Evolutionary conservation across 306 rosid species (phyloP).

Genomic region (Glycyrrhiza uralensis): DNA sequence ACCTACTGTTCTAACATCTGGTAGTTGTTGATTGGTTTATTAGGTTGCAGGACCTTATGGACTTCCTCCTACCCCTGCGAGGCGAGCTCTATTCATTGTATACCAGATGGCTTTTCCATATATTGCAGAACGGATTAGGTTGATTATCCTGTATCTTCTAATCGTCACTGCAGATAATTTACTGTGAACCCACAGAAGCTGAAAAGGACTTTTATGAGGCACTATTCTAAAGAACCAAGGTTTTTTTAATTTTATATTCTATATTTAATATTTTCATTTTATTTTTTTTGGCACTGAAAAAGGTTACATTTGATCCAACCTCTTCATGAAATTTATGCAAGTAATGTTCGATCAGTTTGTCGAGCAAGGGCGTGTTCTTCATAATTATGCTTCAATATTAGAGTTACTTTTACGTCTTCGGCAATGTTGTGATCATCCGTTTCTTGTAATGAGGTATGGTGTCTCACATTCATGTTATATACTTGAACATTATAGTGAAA

Average conservation of each 20-base stretch:
- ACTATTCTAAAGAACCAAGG: conserved; percentile 88
- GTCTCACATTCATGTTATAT: not conserved
- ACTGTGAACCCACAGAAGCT: conserved; percentile 87
- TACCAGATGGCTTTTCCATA: too few relatives aligned
- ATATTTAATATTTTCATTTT: conserved; percentile 28
- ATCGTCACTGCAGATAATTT: conserved; percentile 79
- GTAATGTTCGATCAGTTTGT: conserved; percentile 93
- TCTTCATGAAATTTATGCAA: conserved; percentile 39
- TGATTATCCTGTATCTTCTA: too few relatives aligned
- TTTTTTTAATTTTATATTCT: conserved; percentile 18
- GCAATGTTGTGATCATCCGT: conserved; percentile 97
- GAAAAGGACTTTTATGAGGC: conserved; percentile 94
- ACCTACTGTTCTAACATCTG: not conserved
- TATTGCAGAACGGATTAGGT: too few relatives aligned
- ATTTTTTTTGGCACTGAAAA: conserved; percentile 2
- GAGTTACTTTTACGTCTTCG: conserved; percentile 96
- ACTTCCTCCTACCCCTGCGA: conserved; percentile 89
- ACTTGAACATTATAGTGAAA: not conserved
- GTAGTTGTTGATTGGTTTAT: conserved; percentile 15
- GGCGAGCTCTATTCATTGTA: too few relatives aligned
- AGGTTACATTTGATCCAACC: conserved; percentile 23
- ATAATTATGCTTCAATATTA: conserved; percentile 95
- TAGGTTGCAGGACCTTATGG: conserved; percentile 81
- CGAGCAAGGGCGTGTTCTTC: conserved; percentile 98
- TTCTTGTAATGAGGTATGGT: conserved; percentile 92